Base-by-base conservation (phyloP, 805 yeast genomes). In the Candida bentonensis region DNA sequence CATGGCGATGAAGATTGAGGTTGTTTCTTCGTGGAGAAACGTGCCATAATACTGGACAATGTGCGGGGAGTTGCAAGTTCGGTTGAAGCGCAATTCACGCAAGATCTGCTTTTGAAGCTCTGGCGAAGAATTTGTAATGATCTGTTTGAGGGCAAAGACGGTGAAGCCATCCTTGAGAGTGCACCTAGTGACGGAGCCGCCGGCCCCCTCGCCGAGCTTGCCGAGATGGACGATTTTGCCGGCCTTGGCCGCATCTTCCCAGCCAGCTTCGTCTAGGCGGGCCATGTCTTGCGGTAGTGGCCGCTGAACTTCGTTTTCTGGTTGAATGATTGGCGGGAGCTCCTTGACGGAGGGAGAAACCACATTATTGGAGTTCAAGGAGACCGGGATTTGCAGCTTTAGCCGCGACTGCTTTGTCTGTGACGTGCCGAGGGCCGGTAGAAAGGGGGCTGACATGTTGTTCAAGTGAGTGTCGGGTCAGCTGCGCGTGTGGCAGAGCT, bases 41-140 rank as follows among this genome's bases (percentile, higher is more conserved):
- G 95, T 87, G 4, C 98, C 98, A 60, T 85, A 89, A 61, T 92
- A 92, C 59, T 78, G 74, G 22, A 89, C 97, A 49, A 92, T 92
- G 57, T 77, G 81, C 2, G 86, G 85, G 33, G 89, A 81, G 53
- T 76, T 70, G 59, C 94, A 89, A 33, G 79, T 71, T 51, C 84
- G 73, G 61, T 89, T 89, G 62, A 84, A 88, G 58, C 86, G 94
- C 46, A 92, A 66, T 59, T 89, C 98, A 43, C 98, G 72, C 46
- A 89, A 70, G 25, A 92, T 85, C 61, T 92, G 97, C 53, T 82
- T 82, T 58, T 87, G 95, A 30, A 84, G 71, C 45, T 83, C 94
- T 0, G 94, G 92, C 53, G 84, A 80, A 20, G 86, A 85, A 59
- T 79, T 82, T 9, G 84, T 73, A 20, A 78, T 74, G 42, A 82